These are phyloP conservation scores for Sporothrix globosa DNA, from an alignment of 2,329 filamentous ascomycete genomes.

Conservation along the genomic window DNA sequence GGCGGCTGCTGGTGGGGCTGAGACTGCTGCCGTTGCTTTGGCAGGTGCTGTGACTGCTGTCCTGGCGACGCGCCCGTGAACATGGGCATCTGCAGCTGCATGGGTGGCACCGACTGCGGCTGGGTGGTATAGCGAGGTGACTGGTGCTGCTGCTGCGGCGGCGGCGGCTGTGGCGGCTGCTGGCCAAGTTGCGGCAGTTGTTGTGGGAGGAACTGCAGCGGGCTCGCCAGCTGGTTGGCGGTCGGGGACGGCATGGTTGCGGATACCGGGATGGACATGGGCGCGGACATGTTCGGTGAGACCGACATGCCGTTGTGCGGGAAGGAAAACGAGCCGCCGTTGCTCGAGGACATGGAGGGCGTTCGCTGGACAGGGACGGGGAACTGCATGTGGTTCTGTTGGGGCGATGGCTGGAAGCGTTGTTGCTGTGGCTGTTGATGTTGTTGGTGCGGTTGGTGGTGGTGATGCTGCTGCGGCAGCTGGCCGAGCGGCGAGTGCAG, in stretches of 20 bases:
- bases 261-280: conserved; percentile 28
- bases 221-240: conserved; percentile 26
- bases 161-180: conserved; percentile 4
- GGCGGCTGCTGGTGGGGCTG: conserved; percentile 37
- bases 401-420: conserved; percentile 27
- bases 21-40: conserved; percentile 35
- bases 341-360: conserved; percentile 27
- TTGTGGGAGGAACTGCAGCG: conserved; percentile 33
- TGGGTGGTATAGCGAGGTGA: conserved; percentile 26
- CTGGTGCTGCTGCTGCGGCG: conserved; percentile 16
- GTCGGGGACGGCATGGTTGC: conserved; percentile 31
- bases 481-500: conserved; percentile 30
- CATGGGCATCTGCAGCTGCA: conserved; percentile 30
- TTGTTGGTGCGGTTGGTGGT: conserved; percentile 25
- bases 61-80: conserved; percentile 30
- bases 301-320: conserved; percentile 28
- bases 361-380: conserved; percentile 25
- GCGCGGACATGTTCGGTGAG: conserved; percentile 26
- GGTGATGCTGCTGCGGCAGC: conserved; percentile 20
- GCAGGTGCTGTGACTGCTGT: conserved; percentile 39
- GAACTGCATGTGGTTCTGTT: conserved; percentile 32
- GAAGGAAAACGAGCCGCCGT: conserved; percentile 25
- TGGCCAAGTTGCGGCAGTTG: conserved; percentile 21
- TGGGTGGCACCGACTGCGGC: conserved; percentile 23
- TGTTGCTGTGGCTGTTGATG: conserved; percentile 25